Base-by-base conservation (phyloP, 2,329 filamentous ascomycete species). In the Aspergillus hiratsukae region DNA sequence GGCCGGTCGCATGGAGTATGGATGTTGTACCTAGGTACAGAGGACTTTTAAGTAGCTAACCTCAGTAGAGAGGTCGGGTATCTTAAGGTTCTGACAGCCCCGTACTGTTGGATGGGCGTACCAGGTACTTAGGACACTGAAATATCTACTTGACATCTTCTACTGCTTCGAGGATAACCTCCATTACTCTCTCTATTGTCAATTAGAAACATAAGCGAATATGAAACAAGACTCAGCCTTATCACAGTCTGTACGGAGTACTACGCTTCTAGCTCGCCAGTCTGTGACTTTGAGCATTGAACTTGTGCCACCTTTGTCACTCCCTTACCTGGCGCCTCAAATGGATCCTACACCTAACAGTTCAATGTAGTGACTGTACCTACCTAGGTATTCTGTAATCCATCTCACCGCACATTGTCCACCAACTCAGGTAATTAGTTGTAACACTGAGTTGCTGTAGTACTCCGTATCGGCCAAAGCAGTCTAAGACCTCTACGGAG, bases 81-180 rank as follows among this genome's bases (percentile, higher is more conserved):
- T 55, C 17, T n/a, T 52, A 54, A 49, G 8, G 40, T 53, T 55
- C 28, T 29, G 51, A 19, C 9, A 28, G 19, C 49, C 25, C 46
- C 11, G 28, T 35, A 48, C 41, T 27, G 14, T 25, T 17, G 14
- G 7, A 17, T 37, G 5, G 14, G 17, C 17, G 14, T 37, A 37
- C 5, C 31, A 37, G 14, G 31, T 37, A 37, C 31, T n/a, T 37
- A 17, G 5, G 14, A 5, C 31, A 37, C 2, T 14, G 31, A 7
- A 17, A 37, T 37, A 37, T 37, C 4, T 31, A 4, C 29, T 11
- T 11, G 3, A 31, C 3, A 31, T 31, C 29, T 17, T 37, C 31
- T 17, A 37, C 14, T 37, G 14, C 31, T 7, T 37, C 28, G 28
- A 29, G 9, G 9, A 29, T n/a, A n/a, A 11, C 1, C 5, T 17